Base-by-base conservation (phyloP, 2,329 filamentous ascomycete genomes). In the Aspergillus cejpii region DNA sequence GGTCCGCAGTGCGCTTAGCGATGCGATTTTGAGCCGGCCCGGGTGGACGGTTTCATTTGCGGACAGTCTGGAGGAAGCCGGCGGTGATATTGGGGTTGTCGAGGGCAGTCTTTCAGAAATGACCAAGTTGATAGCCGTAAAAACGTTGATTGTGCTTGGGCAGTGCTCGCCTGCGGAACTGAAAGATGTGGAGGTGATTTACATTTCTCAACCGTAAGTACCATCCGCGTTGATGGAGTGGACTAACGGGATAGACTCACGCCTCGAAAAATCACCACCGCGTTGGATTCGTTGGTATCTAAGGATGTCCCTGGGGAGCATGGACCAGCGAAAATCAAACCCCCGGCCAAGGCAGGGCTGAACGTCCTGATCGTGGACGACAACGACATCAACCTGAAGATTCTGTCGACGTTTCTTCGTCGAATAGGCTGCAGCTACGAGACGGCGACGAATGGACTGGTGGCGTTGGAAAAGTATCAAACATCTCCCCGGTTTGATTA, bases 361-460 rank as follows among this genome's bases (percentile, higher is more conserved):
- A 58, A 57, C 44, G 55, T 70, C 11, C 53, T 71, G 5, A 56
- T 71, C 10, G 68, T 71, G 1, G 68, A 71, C 42, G 68, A 70
- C 45, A 70, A 71, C 40, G 59, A 64, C 3, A 68, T 71, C 39
- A 70, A 71, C 26, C 51, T 70, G 1, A 62, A 61, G 49, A 62
- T 70, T 3, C 48, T 71, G 11, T 56, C 62, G 21, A 68, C 64
- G 1, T 70, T 66, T 44, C 57, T 69, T 49, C 56, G 50, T 6
- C 69, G 69, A 34, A 58, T 65, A 15, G 66, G 66, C 19, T 58
- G 59, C 33, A 58, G 46, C 10, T 64, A 65, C 14, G 58, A 64
- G 10, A 67, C 61, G 4, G 69, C 68, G 3, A 59, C 59, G 3
- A 63, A 72, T 39, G 69, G 69, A 6, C 53, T 62, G 2, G 55